These are phyloP conservation scores for Arxiozyma bovina DNA, from an alignment of 1,139 yeast genomes.

Conservation along the genomic window DNA sequence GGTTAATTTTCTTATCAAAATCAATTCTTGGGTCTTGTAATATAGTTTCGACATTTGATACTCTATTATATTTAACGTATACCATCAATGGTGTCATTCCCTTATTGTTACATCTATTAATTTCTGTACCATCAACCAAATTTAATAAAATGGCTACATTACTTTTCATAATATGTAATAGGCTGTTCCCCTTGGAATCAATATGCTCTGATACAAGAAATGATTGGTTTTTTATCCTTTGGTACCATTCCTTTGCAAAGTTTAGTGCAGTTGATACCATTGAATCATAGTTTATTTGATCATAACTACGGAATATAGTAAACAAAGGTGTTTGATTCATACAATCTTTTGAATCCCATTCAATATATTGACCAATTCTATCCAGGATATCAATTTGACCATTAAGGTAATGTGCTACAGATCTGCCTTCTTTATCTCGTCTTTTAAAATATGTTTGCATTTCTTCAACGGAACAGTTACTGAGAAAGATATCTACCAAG, in stretches of 20 bases:
- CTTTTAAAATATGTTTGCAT: constrained; percentile 42
- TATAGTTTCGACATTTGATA: constrained; percentile 46
- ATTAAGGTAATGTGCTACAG: constrained; percentile 67
- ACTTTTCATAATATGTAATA: constrained; percentile 60
- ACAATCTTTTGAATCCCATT: constrained; percentile 65
- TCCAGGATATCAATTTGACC: constrained; percentile 48
- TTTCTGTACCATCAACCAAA: constrained; percentile 35
- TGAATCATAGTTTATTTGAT: constrained; percentile 52
- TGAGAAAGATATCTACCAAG: constrained; percentile 40
- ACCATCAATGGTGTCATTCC: constrained; percentile 63
- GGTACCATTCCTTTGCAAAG: constrained; percentile 40
- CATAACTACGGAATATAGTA: constrained; percentile 71
- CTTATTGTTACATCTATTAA: constrained; percentile 55
- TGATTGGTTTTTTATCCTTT: constrained; percentile 15
- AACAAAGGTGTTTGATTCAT: constrained; percentile 75
- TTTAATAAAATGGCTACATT: constrained; percentile 37
- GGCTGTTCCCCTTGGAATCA: constrained; percentile 65
- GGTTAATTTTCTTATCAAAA: constrained; percentile 33
- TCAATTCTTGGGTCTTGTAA: constrained; percentile 40
- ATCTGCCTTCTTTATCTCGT: constrained; percentile 43
- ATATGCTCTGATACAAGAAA: constrained; percentile 51
- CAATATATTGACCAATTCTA: constrained; percentile 46
- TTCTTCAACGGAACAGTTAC: constrained; percentile 40
- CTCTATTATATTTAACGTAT: constrained; percentile 60
- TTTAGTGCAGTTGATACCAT: constrained; percentile 43